Conservation (phyloP, 768 basidiomycete species). For the Leccinum subtestaceum region DNA sequence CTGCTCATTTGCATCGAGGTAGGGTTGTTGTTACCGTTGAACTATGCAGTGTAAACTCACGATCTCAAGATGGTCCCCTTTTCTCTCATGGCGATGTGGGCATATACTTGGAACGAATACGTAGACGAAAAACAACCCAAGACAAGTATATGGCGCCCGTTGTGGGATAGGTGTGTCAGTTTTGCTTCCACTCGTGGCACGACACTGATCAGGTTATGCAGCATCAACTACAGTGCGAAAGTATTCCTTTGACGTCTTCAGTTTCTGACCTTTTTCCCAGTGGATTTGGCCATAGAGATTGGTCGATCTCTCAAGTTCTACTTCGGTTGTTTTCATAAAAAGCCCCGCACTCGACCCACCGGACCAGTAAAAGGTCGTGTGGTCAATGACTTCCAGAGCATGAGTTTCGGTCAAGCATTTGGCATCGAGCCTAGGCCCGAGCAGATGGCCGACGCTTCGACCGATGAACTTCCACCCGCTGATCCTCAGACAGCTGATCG, state of each 20-base stretch:
- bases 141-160: too few relatives aligned
- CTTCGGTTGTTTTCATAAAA: slow-evolving; percentile 36
- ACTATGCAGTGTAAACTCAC: slow-evolving; percentile 4
- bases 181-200: too few relatives aligned
- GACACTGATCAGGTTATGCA: too few relatives aligned
- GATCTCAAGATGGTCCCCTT: slow-evolving; percentile 79
- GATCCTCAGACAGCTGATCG: too few relatives aligned
- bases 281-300: slow-evolving; percentile 70
- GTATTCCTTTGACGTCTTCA: too few relatives aligned
- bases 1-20: slow-evolving; percentile 85
- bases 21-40: slow-evolving; percentile 4
- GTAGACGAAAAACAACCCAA: too few relatives aligned
- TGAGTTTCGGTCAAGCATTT: slow-evolving; percentile 40
- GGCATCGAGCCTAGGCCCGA: slow-evolving; percentile 26
- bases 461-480: slow-evolving; percentile 22
- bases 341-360: slow-evolving; percentile 22
- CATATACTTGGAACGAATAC: too few relatives aligned
- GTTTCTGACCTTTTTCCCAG: slow-evolving; percentile 32
- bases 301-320: slow-evolving; percentile 60
- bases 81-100: slow-evolving; percentile 75
- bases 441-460: slow-evolving; percentile 12
- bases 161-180: too few relatives aligned
- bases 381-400: slow-evolving; percentile 26
- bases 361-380: slow-evolving; percentile 17
- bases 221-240: too few relatives aligned